A percentile compares a stretch with the other conserved stretches of the same genome.
Conservation (phyloP, 2,329 filamentous ascomycete species). For the Huntiella moniliformis region DNA sequence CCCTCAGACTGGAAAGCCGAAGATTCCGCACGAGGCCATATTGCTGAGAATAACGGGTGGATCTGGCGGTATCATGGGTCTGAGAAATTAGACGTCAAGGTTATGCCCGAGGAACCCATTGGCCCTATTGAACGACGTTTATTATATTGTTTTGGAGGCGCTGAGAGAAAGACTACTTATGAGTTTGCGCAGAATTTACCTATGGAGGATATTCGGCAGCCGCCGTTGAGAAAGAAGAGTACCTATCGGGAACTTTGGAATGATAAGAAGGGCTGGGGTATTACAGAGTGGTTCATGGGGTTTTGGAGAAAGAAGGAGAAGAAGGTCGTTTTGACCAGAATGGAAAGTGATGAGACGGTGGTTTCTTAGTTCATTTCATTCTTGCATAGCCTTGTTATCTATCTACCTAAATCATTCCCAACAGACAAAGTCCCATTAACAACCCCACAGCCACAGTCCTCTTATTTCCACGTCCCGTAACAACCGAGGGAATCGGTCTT, state of each 20-base stretch:
- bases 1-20: constrained; percentile 8
- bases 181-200: background rate
- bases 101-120: constrained; percentile 33
- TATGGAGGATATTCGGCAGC: constrained; percentile 3
- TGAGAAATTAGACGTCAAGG: constrained; percentile 21
- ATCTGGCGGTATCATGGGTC: constrained; percentile 34
- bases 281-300: no score
- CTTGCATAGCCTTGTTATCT: no score
- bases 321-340: no score
- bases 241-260: constrained; percentile 3
- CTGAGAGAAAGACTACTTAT: constrained; percentile 16
- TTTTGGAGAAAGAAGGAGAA: no score
- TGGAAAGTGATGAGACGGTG: no score
- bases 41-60: constrained; percentile 23
- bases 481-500: no score
- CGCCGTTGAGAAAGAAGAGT: constrained; percentile 1
- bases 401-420: no score
- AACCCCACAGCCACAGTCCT: no score
- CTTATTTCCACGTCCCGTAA: no score
- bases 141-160: constrained; percentile 25
- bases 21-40: constrained; percentile 12
- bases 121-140: constrained; percentile 34
- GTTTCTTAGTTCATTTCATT: no score
- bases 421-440: no score
- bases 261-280: no score